Percentiles rank a stretch among this genome's conserved stretches.
Conservation (phyloP, 768 basidiomycete genomes). For the Neoboletus subvelutipes region DNA sequence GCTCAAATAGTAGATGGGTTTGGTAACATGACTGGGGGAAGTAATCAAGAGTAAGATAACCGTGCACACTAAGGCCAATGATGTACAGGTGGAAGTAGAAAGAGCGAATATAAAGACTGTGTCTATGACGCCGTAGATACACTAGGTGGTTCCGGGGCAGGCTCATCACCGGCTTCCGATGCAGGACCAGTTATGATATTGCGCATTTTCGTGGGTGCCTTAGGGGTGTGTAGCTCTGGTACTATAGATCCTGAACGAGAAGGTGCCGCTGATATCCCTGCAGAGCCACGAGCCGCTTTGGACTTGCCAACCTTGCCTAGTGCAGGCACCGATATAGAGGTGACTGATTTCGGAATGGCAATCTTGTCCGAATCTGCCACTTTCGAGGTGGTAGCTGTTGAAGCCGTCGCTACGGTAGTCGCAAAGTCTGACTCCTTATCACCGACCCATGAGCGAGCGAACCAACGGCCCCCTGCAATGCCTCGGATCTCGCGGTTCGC, state of each 20-base stretch:
- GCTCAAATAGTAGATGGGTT: background rate
- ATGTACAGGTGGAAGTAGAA: conserved; percentile 10
- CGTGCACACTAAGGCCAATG: conserved; percentile 9
- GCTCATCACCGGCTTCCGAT: conserved; percentile 51
- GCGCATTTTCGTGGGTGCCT: conserved; percentile 66
- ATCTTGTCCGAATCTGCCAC: conserved; percentile 29
- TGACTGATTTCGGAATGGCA: conserved; percentile 37
- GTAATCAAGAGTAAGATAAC: conserved; percentile 13
- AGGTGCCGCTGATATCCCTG: conserved; percentile 49
- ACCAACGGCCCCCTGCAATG: conserved; percentile 83
- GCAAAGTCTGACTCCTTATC: conserved; percentile 74
- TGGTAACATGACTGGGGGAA: background rate
- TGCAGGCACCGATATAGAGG: conserved; percentile 49
- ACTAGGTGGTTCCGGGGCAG: conserved; percentile 23
- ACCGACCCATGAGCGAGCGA: conserved; percentile 78
- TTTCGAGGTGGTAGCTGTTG: conserved; percentile 30
- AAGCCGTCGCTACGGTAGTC: conserved; percentile 29
- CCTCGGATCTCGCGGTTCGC: conserved; percentile 79
- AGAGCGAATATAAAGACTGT: conserved; percentile 5
- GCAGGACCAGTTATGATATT: conserved; percentile 53
- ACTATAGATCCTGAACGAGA: conserved; percentile 58
- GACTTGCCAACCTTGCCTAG: conserved; percentile 42
- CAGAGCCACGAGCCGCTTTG: conserved; percentile 37
- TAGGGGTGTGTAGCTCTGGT: conserved; percentile 44
- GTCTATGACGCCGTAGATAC: conserved; percentile 21